Evolutionary conservation across 495 filamentous ascomycete species (phyloP), one percentile per base, ranked within the genome.

Genomic region (Diplogelasinospora grovesii): DNA sequence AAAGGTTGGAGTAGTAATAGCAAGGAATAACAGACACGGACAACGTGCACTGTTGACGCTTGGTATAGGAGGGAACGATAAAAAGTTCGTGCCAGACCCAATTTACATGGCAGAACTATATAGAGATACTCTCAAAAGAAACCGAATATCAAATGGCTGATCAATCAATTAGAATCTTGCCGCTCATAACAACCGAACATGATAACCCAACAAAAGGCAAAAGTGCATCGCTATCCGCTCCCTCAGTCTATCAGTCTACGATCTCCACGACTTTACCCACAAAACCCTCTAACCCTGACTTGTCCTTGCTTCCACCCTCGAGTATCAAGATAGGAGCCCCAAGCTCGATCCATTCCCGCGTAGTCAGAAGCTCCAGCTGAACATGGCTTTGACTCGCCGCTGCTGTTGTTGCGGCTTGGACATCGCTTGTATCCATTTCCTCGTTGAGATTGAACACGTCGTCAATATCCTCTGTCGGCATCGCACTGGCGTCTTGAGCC

Each of bases 291-390:
- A 86, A 43, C 0, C 76, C 78, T n/a, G 75, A 75, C 32, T 72
- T 61, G 15, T 73, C 79, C 63, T 61, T 79, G 60, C 64, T 73
- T 43, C 49, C 73, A 54, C 59, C 78, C 55, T 68, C 78, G 54
- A 63, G 59, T 48, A 97, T 69, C 38, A 98, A 64, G 16, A 96
- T 81, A 41, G 76, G 77, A 11, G 81, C 82, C 2, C 82, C 90
- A 8, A 85, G 49, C 60, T 94, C 85, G 27, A 96, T 68, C 83
- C 87, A 97, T 56, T 96, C 89, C 20, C 81, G 74, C 30, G 76
- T 81, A 5, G 78, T 77, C 9, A 85, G 63, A 39, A 98, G 78
- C 28, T 82, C 78, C 46, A 95, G 81, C 0, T 76, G 79, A 24
- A 94, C 83, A 48, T 82, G 70, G 7, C 82, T 70, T 39, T 73